Percentiles rank a stretch among this genome's conserved stretches.
These are phyloP conservation scores for Trametes gibbosa DNA, from an alignment of 768 basidiomycete species.

Conservation along the genomic window DNA sequence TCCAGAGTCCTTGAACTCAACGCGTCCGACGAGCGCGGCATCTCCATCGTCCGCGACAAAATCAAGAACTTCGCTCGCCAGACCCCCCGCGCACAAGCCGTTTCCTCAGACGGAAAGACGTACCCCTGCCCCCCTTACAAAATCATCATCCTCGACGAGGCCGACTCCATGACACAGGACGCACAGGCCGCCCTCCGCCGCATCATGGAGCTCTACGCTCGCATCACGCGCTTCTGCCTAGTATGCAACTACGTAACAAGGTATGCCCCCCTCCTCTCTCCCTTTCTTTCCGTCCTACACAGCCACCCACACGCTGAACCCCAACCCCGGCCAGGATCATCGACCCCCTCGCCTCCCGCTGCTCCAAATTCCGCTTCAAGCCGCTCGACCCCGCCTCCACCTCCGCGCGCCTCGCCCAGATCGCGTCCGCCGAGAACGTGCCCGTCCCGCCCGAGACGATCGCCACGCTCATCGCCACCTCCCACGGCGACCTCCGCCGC, in stretches of 20 bases:
- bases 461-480: constrained; percentile 70
- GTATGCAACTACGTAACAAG: constrained; percentile 99
- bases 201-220: constrained; percentile 99
- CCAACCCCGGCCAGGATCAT: constrained; percentile 70
- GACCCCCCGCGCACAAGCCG: constrained; percentile 75
- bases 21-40: constrained; percentile 98
- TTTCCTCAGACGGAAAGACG: constrained; percentile 70
- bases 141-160: constrained; percentile 97
- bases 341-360: constrained; percentile 96
- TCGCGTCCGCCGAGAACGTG: constrained; percentile 76
- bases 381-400: constrained; percentile 83
- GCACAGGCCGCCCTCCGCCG: constrained; percentile 94
- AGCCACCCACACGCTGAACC: neutral
- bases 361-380: constrained; percentile 98
- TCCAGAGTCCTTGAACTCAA: constrained; percentile 95
- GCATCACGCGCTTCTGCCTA: constrained; percentile 95
- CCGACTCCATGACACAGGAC: constrained; percentile 99
- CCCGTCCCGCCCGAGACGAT: constrained; percentile 57
- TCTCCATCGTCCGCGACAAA: constrained; percentile 95
- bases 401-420: constrained; percentile 69
- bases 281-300: neutral
- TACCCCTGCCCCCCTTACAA: constrained; percentile 99
- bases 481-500: constrained; percentile 90
- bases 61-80: constrained; percentile 97
- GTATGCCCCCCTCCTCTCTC: constrained; percentile 40